Base-by-base conservation (phyloP, 306 rosid species). In the Casuarina equisetifolia region DNA sequence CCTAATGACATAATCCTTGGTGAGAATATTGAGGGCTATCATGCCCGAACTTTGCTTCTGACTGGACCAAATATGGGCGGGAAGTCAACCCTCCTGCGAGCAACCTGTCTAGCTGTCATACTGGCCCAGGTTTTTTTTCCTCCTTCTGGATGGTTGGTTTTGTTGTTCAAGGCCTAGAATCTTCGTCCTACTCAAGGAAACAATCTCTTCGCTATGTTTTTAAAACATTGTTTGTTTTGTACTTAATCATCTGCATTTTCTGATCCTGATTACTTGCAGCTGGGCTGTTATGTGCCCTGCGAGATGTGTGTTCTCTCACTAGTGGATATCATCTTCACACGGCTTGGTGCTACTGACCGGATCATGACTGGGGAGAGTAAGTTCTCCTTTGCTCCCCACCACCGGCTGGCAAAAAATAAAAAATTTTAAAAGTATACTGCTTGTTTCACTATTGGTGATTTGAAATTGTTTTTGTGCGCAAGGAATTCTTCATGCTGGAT, bases 41-140 rank as follows among this genome's bases (percentile, higher is more conserved):
- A 85, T 85, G 92, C 97, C 54, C 90, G 83, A 72, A 89, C 97
- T 10, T 84, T 94, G 79, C 88, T 94, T 61, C 84, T 94, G 72
- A 94, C 98, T 15, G 98, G 98, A 71, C 98, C 98, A 49, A 94
- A 94, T 84, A 94, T 94, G 98, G 98, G 98, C 68, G 97, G 98
- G 58, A 94, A 94, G 82, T 94, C 98, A 70, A 94, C 98, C 35
- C 97, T 94, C 80, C 73, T 94, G 75, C 98, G 98, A 74, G 89
- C 97, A 69, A 89, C 98, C 12, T 94, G 98, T 84, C 84, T 94
- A 59, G 95, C 98, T 84, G 97, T 92, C 76, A 87, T 94, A 52
- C 88, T 94, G 80, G 96, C 97, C 74, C 98, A 94, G 98, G 98
- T 93, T 82, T 67, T 68, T 55, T 10, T 71, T 78, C 62, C 73